Conservation (phyloP, 75 land plant genomes). For the Pinus tabuliformis region DNA sequence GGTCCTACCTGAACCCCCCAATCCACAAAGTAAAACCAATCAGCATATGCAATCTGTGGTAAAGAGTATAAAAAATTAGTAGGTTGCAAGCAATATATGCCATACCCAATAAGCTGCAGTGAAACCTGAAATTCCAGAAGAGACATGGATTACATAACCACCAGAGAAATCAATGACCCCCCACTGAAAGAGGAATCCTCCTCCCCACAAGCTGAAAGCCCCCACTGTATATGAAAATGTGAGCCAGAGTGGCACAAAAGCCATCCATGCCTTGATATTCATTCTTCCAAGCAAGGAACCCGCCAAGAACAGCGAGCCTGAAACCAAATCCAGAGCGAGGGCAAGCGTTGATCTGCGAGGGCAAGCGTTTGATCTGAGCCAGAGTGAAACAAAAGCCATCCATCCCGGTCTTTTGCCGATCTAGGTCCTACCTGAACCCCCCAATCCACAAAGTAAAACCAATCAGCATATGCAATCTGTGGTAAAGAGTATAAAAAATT, state of each 20-base stretch:
- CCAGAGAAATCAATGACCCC: conserved; percentile 42
- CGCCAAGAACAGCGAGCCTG: conserved; percentile 40
- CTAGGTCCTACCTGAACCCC: too few species aligned
- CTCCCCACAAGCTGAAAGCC: conserved; percentile 39
- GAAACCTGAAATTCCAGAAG: conserved; percentile 16
- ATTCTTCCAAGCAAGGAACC: conserved; percentile 63
- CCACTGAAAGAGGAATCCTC: conserved; percentile 36
- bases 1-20: conserved; percentile 60
- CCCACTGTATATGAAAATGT: conserved; percentile 41
- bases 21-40: not conserved
- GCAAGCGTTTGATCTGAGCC: too few species aligned
- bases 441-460: too few species aligned
- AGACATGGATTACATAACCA: conserved; percentile 36
- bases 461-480: too few species aligned
- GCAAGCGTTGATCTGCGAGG: too few species aligned
- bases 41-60: not conserved
- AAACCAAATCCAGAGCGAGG: too few species aligned
- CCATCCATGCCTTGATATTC: conserved; percentile 71
- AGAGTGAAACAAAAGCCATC: too few species aligned
- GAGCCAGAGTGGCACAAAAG: conserved; percentile 65
- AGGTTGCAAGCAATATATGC: too few species aligned
- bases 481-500: too few species aligned
- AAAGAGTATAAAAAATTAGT: too few species aligned
- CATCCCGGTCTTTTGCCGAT: too few species aligned
- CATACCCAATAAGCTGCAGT: conserved; percentile 18